Evolutionary conservation across 495 filamentous ascomycete genomes (phyloP).

Genomic region (Elasticomyces elasticus): DNA sequence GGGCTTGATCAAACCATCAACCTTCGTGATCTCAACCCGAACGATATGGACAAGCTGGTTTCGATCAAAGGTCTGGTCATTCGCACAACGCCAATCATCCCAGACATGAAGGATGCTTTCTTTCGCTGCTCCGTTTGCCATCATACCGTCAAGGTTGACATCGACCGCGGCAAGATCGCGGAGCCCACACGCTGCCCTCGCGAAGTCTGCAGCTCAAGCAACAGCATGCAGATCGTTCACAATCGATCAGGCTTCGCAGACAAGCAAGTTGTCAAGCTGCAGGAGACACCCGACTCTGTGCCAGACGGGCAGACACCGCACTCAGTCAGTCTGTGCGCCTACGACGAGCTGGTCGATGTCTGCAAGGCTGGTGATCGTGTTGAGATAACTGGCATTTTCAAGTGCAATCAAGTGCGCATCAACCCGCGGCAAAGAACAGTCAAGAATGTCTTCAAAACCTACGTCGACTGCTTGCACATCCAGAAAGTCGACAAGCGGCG

Average conservation of each 20-base stretch:
- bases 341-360: constrained; percentile 93
- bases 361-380: constrained; percentile 96
- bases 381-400: constrained; percentile 93
- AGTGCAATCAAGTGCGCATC: constrained; percentile 86
- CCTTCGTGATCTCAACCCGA: constrained; percentile 88
- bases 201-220: constrained; percentile 67
- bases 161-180: constrained; percentile 91
- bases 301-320: constrained; percentile 97
- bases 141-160: constrained; percentile 77
- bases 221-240: constrained; percentile 97
- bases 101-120: constrained; percentile 92
- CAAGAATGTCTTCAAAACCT: constrained; percentile 95
- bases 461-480: constrained; percentile 87
- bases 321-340: constrained; percentile 91
- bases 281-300: constrained; percentile 91
- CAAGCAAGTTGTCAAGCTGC: constrained; percentile 97
- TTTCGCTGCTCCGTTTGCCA: constrained; percentile 91
- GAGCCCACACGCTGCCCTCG: constrained; percentile 89
- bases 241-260: constrained; percentile 92
- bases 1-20: constrained; percentile 83
- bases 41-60: constrained; percentile 78
- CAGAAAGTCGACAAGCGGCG: constrained; percentile 94
- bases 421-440: constrained; percentile 87
- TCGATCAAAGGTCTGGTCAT: constrained; percentile 96
- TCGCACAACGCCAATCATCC: constrained; percentile 88